A percentile compares a stretch with the other conserved stretches of the same genome.
Conservation (phyloP, 495 filamentous ascomycete genomes). For the Penicillium ucsense region DNA sequence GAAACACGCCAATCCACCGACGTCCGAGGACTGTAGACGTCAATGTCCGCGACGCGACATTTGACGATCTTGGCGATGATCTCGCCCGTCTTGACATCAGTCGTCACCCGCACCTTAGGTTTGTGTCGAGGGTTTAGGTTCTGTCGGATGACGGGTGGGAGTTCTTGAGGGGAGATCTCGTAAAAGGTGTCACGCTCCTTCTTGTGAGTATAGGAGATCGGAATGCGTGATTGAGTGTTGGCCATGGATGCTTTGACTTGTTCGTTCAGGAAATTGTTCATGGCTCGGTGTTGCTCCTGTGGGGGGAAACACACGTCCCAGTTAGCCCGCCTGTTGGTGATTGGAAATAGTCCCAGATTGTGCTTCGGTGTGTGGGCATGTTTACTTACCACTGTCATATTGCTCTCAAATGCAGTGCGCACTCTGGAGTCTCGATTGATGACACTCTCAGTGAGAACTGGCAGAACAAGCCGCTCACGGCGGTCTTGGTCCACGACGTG, state of each 20-base stretch:
- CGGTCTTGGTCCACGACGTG: conserved; percentile 62
- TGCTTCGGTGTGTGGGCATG: not conserved
- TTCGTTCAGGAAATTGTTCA: conserved; percentile 75
- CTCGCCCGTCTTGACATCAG: conserved; percentile 61
- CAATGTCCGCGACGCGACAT: conserved; percentile 70
- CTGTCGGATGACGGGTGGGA: conserved; percentile 47
- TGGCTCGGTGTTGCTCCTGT: conserved; percentile 63
- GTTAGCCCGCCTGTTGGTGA: too few relatives aligned
- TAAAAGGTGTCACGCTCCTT: conserved; percentile 74
- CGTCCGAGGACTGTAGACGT: conserved; percentile 62
- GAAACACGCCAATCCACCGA: conserved; percentile 80
- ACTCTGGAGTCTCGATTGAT: conserved; percentile 42
- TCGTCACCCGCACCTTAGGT: conserved; percentile 66
- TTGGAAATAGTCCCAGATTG: too few relatives aligned
- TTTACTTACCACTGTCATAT: conserved; percentile 69
- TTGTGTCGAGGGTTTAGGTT: conserved; percentile 48
- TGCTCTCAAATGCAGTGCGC: conserved; percentile 58
- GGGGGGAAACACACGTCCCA: too few relatives aligned
- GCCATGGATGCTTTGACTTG: conserved; percentile 42
- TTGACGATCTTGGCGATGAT: conserved; percentile 82
- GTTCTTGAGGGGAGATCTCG: conserved; percentile 52
- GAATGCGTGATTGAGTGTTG: conserved; percentile 43
- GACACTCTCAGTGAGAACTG: conserved; percentile 56
- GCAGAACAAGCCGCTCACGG: conserved; percentile 54
- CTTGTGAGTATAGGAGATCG: conserved; percentile 70